These are phyloP conservation scores for Termitomyces sp. DNA, from an alignment of 768 basidiomycete species.

Conservation along the genomic window DNA sequence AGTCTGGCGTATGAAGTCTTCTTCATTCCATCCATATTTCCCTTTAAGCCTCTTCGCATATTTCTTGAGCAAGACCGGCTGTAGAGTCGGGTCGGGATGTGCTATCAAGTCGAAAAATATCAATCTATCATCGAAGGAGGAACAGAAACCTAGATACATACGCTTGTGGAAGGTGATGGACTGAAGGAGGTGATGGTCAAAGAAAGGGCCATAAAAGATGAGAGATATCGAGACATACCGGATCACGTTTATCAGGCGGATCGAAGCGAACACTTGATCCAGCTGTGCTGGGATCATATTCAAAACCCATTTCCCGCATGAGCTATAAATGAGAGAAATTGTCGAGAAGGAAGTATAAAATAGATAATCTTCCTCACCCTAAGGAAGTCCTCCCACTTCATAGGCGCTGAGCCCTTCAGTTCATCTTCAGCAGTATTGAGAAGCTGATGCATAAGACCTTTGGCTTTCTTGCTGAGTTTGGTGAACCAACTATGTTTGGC, in stretches of 20 bases:
- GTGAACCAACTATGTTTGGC: slow-evolving; percentile 55
- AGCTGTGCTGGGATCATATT: slow-evolving; percentile 68
- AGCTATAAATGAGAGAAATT: slow-evolving; percentile 36
- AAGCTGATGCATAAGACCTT: slow-evolving; percentile 60
- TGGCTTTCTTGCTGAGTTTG: slow-evolving; percentile 57
- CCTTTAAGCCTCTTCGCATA: slow-evolving; percentile 57
- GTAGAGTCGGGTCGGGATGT: slow-evolving; percentile 69
- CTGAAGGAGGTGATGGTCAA: slow-evolving; percentile 26
- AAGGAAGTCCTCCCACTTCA: slow-evolving; percentile 81
- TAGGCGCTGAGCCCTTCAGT: slow-evolving; percentile 47
- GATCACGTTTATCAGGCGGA: slow-evolving; percentile 53
- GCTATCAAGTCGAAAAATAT: too few species aligned
- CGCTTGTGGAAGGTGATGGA: slow-evolving; percentile 79
- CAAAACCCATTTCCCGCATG: slow-evolving; percentile 79
- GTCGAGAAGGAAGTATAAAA: not conserved
- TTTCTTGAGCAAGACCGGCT: slow-evolving; percentile 43
- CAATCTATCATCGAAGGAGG: slow-evolving; percentile 1
- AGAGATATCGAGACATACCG: slow-evolving; percentile 23
- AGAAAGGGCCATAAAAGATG: not conserved
- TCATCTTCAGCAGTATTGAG: slow-evolving; percentile 54
- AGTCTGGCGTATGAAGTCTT: slow-evolving; percentile 32
- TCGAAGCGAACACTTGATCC: slow-evolving; percentile 83
- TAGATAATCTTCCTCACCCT: slow-evolving; percentile 42
- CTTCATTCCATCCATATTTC: slow-evolving; percentile 65
- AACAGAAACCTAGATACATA: slow-evolving; percentile 30